A percentile compares a stretch with the other conserved stretches of the same genome.
phyloP scores from a whole-genome alignment of 2,329 filamentous ascomycete species.

The Daldinia sp. region DNA sequence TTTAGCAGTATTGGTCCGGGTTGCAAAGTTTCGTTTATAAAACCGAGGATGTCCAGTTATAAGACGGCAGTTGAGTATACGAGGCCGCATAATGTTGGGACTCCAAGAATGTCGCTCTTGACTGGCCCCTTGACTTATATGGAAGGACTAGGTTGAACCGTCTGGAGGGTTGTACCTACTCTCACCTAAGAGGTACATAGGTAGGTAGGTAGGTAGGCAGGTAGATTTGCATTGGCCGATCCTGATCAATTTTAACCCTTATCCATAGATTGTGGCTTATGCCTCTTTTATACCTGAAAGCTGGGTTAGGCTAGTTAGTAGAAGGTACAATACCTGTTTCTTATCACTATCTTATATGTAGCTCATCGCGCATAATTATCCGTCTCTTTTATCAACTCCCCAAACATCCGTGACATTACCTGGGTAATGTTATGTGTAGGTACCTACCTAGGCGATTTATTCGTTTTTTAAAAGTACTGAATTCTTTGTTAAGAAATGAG shows the following conservation, averaged over 20 bases:
- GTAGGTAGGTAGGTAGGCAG: too few species aligned
- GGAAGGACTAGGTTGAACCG: background rate
- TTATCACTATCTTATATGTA: background rate
- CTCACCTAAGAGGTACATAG: too few species aligned
- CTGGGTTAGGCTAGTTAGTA: too few species aligned
- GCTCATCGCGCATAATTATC: background rate
- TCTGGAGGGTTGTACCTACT: background rate
- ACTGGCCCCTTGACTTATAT: background rate
- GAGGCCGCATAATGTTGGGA: slow-evolving; percentile 36
- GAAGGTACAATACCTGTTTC: background rate
- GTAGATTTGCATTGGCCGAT: slow-evolving; percentile 8
- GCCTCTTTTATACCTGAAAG: too few species aligned
- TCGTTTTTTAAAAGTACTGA: background rate
- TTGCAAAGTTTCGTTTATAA: slow-evolving; percentile 16
- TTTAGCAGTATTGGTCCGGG: slow-evolving; percentile 15
- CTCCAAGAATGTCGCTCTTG: background rate
- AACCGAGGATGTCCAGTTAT: slow-evolving; percentile 6
- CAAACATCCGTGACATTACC: background rate
- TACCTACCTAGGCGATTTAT: background rate
- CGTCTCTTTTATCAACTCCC: background rate
- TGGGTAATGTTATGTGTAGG: background rate
- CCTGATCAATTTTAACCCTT: background rate
- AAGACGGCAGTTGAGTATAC: slow-evolving; percentile 18
- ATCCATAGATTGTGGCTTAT: slow-evolving; percentile 21
- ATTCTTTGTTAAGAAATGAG: background rate